Percentiles rank a stretch among this genome's conserved stretches.
Evolutionary conservation across 352 stramenopile species (phyloP).

Genomic region (Phytophthora meadii): DNA sequence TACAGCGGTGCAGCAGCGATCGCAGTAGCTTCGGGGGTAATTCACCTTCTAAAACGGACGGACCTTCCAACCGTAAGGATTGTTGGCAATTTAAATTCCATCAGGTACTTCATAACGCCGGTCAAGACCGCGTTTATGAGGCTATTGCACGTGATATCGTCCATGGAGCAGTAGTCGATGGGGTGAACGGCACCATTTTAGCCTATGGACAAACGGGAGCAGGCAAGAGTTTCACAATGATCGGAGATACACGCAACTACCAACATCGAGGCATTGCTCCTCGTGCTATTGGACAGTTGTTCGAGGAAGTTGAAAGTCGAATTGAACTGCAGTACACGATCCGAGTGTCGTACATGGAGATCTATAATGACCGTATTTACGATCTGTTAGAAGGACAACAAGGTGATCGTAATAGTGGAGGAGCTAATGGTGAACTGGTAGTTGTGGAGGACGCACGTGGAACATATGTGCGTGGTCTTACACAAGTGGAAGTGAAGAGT

Average conservation of each 20-base stretch:
- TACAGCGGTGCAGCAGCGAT: conserved; percentile 31
- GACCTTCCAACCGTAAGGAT: conserved; percentile 80
- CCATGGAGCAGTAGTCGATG: conserved; percentile 85
- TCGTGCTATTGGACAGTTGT: conserved; percentile 88
- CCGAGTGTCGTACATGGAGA: conserved; percentile 95
- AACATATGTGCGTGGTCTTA: conserved; percentile 90
- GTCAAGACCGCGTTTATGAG: conserved; percentile 92
- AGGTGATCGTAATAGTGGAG: conserved; percentile 12
- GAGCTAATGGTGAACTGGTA: conserved; percentile 65
- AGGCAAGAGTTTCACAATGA: conserved; percentile 94
- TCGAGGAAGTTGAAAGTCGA: conserved; percentile 88
- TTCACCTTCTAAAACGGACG: conserved; percentile 36
- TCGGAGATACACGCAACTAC: conserved; percentile 92
- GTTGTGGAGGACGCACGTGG: conserved; percentile 85
- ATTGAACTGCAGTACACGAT: conserved; percentile 91
- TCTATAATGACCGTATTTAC: conserved; percentile 96
- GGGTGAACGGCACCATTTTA: conserved; percentile 90
- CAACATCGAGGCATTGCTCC: conserved; percentile 91
- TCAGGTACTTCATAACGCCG: conserved; percentile 92
- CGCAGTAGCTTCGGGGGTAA: conserved; percentile 18
- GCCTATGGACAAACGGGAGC: conserved; percentile 91
- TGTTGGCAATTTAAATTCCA: conserved; percentile 93
- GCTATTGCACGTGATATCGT: conserved; percentile 90
- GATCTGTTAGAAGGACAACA: conserved; percentile 79
- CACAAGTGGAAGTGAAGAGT: conserved; percentile 74